phyloP scores from a whole-genome alignment of 2,329 filamentous ascomycete species.

The Pyrenophora tritici-repentis region DNA sequence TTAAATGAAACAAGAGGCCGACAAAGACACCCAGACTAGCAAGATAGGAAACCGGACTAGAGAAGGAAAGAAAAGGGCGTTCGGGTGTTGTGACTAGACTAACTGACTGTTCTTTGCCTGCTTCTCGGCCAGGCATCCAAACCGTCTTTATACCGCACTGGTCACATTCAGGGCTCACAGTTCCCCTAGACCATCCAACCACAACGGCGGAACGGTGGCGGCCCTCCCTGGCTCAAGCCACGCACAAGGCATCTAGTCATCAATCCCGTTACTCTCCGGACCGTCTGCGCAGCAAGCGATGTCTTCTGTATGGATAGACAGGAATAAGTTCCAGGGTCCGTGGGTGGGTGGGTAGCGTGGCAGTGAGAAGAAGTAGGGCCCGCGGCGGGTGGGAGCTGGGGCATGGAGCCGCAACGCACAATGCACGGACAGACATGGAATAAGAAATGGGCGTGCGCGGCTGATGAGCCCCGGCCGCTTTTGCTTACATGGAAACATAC shows the following conservation, averaged over 20 bases:
- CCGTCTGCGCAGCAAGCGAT: constrained; percentile 6
- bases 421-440: constrained; percentile 8
- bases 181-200: constrained; percentile 17
- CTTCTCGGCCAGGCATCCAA: constrained; percentile 26
- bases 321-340: constrained; percentile 36
- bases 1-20: constrained; percentile 24
- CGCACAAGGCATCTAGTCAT: constrained; percentile 37
- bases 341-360: constrained; percentile 18
- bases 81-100: constrained; percentile 12
- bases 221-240: constrained; percentile 19
- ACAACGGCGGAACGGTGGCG: constrained; percentile 19
- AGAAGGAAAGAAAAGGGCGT: constrained; percentile 13
- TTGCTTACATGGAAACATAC: constrained; percentile 12
- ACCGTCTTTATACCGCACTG: constrained; percentile 40
- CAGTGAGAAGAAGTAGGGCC: constrained; percentile 17
- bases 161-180: constrained; percentile 3
- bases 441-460: constrained; percentile 8
- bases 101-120: constrained; percentile 10
- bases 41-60: constrained; percentile 17
- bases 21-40: constrained; percentile 3
- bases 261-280: constrained; percentile 25
- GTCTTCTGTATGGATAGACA: constrained; percentile 20
- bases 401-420: constrained; percentile 23
- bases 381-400: constrained; percentile 15
- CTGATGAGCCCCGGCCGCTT: constrained; percentile 11